phyloP scores from a whole-genome alignment of 2,329 filamentous ascomycete genomes.

The Orbilia ellipsospora region DNA sequence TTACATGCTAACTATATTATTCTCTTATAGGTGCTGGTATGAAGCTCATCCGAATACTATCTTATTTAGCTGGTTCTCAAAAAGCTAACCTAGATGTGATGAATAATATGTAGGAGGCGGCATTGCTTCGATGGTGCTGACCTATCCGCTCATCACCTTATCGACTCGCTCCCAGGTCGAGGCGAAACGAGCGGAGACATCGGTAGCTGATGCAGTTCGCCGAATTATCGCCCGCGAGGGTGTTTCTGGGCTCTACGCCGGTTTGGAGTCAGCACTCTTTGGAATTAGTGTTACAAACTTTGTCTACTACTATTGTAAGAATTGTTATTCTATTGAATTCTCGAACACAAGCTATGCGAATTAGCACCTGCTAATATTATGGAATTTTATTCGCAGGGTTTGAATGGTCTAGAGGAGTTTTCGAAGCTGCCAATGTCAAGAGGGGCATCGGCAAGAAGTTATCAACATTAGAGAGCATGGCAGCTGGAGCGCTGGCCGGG shows the following conservation, averaged over 20 bases:
- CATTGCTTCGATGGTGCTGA: conserved; percentile 93
- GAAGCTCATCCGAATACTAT: conserved; percentile 8
- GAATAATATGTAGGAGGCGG: conserved; percentile 77
- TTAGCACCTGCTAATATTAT: neutral
- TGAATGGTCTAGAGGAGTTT: conserved; percentile 91
- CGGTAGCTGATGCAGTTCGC: conserved; percentile 82
- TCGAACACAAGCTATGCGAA: neutral
- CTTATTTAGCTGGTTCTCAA: neutral
- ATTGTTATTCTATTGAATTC: neutral
- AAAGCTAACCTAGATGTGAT: conserved; percentile 4
- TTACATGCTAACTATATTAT: conserved; percentile 18
- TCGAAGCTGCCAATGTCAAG: conserved; percentile 79
- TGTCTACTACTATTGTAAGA: conserved; percentile 94
- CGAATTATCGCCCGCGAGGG: conserved; percentile 93
- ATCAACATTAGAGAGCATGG: conserved; percentile 91
- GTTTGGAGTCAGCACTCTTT: conserved; percentile 92
- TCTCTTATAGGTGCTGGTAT: conserved; percentile 41
- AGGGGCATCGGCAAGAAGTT: conserved; percentile 73
- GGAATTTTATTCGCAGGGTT: conserved; percentile 70
- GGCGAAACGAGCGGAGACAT: conserved; percentile 88
- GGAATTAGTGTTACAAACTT: conserved; percentile 99
- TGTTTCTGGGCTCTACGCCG: conserved; percentile 86
- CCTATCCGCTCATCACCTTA: conserved; percentile 97
- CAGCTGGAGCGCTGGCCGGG: conserved; percentile 91
- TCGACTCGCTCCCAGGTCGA: conserved; percentile 98